These are phyloP conservation scores for Lotmaria passim DNA, from an alignment of 208 protist species.

Conservation along the genomic window DNA sequence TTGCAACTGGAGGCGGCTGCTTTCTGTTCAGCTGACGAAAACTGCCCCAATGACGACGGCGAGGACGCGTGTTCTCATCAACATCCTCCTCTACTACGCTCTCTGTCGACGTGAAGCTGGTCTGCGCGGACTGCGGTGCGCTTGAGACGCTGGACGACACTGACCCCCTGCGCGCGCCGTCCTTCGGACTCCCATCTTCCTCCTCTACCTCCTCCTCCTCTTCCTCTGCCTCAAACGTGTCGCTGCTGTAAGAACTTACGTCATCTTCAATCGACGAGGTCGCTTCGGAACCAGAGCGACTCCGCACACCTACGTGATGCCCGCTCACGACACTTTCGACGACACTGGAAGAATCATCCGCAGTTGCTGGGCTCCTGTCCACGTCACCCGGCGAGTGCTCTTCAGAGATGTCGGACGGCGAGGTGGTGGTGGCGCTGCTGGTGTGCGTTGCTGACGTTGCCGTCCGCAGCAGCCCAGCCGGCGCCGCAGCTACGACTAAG, in stretches of 20 bases:
- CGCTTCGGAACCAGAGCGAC: not conserved
- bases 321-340: not conserved
- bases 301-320: not conserved
- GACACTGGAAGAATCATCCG: not conserved
- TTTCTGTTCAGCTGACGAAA: too few relatives aligned
- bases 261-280: conserved; percentile 1
- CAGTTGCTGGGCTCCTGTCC: not conserved
- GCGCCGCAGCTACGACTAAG: not conserved
- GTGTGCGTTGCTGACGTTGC: not conserved
- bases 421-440: not conserved
- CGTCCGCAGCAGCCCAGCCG: not conserved
- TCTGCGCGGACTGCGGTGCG: not conserved
- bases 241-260: conserved; percentile 5
- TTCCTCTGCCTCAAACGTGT: conserved; percentile 18
- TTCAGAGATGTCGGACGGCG: not conserved
- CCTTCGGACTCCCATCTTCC: not conserved
- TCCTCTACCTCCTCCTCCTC: conserved; percentile 1
- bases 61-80: too few relatives aligned
- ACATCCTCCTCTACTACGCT: not conserved
- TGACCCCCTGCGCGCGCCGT: not conserved
- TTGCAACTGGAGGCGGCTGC: too few relatives aligned
- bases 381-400: conserved; percentile 8
- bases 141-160: conserved; percentile 6
- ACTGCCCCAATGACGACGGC: too few relatives aligned
- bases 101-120: not conserved